Evolutionary conservation across 176 grass and related monocot genomes (phyloP), one percentile per base, ranked within the genome.

Genomic region (Miscanthus lutarioriparius): DNA sequence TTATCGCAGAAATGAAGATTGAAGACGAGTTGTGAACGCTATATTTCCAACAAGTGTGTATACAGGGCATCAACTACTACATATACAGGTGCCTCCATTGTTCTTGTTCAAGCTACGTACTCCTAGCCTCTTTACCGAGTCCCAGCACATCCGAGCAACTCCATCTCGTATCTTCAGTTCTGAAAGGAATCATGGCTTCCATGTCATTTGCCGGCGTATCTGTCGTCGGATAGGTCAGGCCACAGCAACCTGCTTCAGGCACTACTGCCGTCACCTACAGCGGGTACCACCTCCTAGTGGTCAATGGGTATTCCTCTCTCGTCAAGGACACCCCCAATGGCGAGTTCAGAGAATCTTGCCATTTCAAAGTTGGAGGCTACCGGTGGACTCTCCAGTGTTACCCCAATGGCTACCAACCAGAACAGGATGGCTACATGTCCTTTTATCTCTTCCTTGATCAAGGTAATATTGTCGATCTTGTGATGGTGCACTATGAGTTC

Each of bases 401-500:
- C 68, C 85, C 85, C 16, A 82, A 82, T n/a, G 85, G 78, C 39
- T 35, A 35, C 0, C 4, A 28, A 10, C 2, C 20, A 5, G 54
- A 43, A 0, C 37, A 33, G 10, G 16, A 32, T 5, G 69, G 11
- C 38, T 39, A 12, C 27, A 39, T 82, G 9, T 48, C 49, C 40
- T 64, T 87, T 26, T 65, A 43, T 33, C 78, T 87, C 11, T 2
- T 28, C 7, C 85, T 82, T 66, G 30, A 38, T 10, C 69, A 69
- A 27, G 74, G 36, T 10, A 36, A 77, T 5, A 8, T 78, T 19
- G 6, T 49, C 0, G 35, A 72, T 5, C 7, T 68, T 47, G 22
- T 83, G 32, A 27, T 26, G 64, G 70, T 54, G 2, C 74, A 62
- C 23, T 77, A 69, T 26, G 56, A 66, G 30, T 88, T 88, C 10